Evolutionary conservation across 805 yeast species (phyloP), one percentile per base, ranked within the genome.

Genomic region (Candida nemodendra): DNA sequence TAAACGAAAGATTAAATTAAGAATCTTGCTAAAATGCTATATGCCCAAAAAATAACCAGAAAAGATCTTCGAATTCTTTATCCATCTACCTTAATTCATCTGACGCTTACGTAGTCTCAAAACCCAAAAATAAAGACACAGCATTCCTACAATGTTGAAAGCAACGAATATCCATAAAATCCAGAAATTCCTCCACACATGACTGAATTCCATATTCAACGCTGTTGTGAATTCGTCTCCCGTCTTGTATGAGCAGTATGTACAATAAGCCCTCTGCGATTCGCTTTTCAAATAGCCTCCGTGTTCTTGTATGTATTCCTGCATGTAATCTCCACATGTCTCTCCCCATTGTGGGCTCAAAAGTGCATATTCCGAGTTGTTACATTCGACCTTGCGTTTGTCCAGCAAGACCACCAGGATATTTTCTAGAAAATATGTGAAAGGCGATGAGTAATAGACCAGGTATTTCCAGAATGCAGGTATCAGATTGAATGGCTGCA

Each of bases 271-370:
- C 6, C 67, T 58, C 40, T n/a, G n/a, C n/a, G n/a, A n/a, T n/a
- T n/a, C n/a, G n/a, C 70, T 54, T n/a, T 34, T 30, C 19, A 78
- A 42, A 53, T 76, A 76, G 18, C 84, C 84, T 27, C 70, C 68
- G 18, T 64, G 57, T 24, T 45, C 36, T 2, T 48, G 40, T 18
- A 72, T 54, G 50, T 62, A 68, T 5, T 48, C 42, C 2, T 44
- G 39, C 56, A 75, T 56, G 57, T 59, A 78, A 15, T 59, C 54
- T 13, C 66, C 71, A 61, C 84, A 78, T 2, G 76, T 72, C 52
- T 66, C 61, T 18, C 79, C 80, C 18, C 41, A 23, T 27, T 72
- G 74, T 13, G 77, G 74, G 30, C 59, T 62, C 51, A 72, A 53
- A 9, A 52, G 40, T 12, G 55, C 56, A 38, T 57, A 61, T 48